A percentile compares a stretch with the other conserved stretches of the same genome.
Conservation (phyloP, 1,139 yeast genomes). For the Pichia sp. region DNA sequence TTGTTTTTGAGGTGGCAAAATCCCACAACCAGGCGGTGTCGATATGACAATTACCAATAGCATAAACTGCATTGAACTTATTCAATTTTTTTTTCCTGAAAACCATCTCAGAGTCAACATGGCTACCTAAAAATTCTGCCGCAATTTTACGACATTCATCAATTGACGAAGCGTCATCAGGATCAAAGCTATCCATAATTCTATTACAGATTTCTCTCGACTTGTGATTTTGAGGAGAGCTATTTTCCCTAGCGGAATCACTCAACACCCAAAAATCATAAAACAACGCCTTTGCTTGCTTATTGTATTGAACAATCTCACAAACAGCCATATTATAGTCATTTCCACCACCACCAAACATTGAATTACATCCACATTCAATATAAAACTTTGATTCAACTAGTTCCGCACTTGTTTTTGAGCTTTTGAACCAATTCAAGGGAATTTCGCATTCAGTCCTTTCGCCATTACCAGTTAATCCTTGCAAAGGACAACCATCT, state of each 20-base stretch:
- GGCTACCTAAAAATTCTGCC: constrained; percentile 50
- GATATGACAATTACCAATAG: constrained; percentile 91
- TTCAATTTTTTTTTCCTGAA: constrained; percentile 31
- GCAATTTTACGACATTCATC: constrained; percentile 62
- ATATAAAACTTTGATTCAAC: constrained; percentile 52
- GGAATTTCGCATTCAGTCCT: constrained; percentile 72
- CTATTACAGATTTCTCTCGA: constrained; percentile 72
- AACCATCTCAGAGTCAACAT: constrained; percentile 58
- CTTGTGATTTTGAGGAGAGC: constrained; percentile 76
- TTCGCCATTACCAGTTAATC: constrained; percentile 82
- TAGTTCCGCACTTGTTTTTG: constrained; percentile 17
- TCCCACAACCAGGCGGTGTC: constrained; percentile 99
- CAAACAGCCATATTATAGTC: constrained; percentile 56
- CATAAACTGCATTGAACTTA: constrained; percentile 48
- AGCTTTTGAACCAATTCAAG: constrained; percentile 30
- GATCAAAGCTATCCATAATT: constrained; percentile 76
- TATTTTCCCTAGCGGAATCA: constrained; percentile 85
- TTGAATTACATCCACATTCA: constrained; percentile 90
- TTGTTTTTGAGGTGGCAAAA: constrained; percentile 88
- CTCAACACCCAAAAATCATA: constrained; percentile 84
- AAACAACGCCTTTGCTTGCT: constrained; percentile 67
- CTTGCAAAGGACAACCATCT: constrained; percentile 66
- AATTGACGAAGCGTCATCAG: constrained; percentile 36
- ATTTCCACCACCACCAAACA: constrained; percentile 70
- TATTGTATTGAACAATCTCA: constrained; percentile 74